Base-by-base conservation (phyloP, 352 stramenopile genomes). In the Phytophthora podocarpi region DNA sequence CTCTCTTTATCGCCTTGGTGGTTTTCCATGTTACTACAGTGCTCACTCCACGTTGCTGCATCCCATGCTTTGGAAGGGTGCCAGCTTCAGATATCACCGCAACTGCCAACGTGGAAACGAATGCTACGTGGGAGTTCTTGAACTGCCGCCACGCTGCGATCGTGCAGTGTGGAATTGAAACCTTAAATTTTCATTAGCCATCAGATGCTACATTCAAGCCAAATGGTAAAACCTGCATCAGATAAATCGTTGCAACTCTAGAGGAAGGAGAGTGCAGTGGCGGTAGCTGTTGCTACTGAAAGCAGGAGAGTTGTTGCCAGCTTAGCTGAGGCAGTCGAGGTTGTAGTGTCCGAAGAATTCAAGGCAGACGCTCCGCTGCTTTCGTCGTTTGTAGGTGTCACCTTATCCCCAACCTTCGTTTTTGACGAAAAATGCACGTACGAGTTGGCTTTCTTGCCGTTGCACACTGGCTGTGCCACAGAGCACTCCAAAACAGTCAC, bases 381-480 rank as follows among this genome's bases (percentile, higher is more conserved):
- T 20, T 60, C 56, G 4, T 55, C 52, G 27, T 76, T 76, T 28
- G 56, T 61, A 11, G 63, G 67, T 0, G 34, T 58, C 31, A 55
- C 37, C 35, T 70, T 74, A 18, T 78, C 65, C 23, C 66, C 60
- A 18, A 75, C 56, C 40, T 67, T 70, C 5, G 55, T 67, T 5
- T 27, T 57, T 20, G 41, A 45, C 12, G 30, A 9, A n/a, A 35
- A 30, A 27, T 89, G 77, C 60, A 70, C 69, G 24, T 68, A 74
- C 0, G 58, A 41, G 34, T 91, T 91, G 20, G 80, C 76, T 53
- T 87, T 82, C 43, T 80, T 74, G 24, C 72, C 72, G 4, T 75
- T 80, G 70, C 82, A 90, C 23, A 76, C 41, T 24, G 80, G 82
- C 48, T 90, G 78, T 20, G 58, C 61, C 0, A 56, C 54, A 0